Evolutionary conservation across 805 yeast genomes (phyloP).

Genomic region (Saccharomycopsis olivae): DNA sequence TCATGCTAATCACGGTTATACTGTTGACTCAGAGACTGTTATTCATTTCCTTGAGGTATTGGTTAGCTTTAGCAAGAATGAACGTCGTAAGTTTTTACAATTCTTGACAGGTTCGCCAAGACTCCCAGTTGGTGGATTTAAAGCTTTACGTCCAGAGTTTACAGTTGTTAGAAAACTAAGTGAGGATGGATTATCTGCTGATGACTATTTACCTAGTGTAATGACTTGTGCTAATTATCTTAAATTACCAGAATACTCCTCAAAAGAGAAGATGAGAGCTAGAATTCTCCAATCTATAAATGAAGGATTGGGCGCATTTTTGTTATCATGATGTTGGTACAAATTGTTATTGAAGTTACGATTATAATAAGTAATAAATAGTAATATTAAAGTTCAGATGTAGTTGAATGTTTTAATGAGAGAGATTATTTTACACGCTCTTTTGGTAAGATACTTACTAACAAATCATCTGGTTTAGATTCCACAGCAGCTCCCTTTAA

Average conservation of each 20-base stretch:
- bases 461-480: conserved; percentile 35
- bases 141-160: conserved; percentile 65
- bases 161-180: conserved; percentile 79
- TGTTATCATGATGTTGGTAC: conserved; percentile 42
- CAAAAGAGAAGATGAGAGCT: conserved; percentile 44
- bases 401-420: too few species aligned
- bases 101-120: conserved; percentile 91
- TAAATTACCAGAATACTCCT: conserved; percentile 75
- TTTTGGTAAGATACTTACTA: conserved; percentile 54
- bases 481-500: conserved; percentile 28
- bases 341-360: neutral
- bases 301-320: conserved; percentile 85
- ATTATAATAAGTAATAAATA: too few species aligned
- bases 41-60: conserved; percentile 52
- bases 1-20: conserved; percentile 86
- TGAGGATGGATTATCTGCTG: conserved; percentile 52
- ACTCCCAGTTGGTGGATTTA: conserved; percentile 90
- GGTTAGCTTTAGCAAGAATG: conserved; percentile 38
- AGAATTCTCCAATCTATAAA: conserved; percentile 60
- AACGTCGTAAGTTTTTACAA: conserved; percentile 68
- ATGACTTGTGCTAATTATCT: conserved; percentile 97
- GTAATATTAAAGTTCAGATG: too few species aligned
- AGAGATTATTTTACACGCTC: conserved; percentile 51
- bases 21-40: conserved; percentile 55
- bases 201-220: conserved; percentile 87